Evolutionary conservation across 2,329 filamentous ascomycete species (phyloP).

Genomic region (Chrysoporthe puriensis): DNA sequence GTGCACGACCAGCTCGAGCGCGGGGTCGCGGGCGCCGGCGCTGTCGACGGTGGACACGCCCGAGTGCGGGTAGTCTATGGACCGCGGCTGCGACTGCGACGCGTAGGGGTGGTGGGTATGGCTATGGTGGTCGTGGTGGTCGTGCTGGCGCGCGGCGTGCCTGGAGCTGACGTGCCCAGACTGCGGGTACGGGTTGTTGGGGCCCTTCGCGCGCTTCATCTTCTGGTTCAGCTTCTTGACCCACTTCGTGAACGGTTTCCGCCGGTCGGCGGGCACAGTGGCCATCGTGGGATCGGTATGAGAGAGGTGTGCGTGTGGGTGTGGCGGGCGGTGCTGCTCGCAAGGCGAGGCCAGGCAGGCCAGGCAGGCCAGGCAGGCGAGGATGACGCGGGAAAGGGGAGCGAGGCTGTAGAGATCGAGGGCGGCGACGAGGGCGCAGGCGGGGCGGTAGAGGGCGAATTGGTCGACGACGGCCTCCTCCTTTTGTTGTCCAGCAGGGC

Average conservation of each 20-base stretch:
- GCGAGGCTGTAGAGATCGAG: no score
- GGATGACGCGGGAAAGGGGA: slow-evolving; percentile 21
- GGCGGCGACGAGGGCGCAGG: no score
- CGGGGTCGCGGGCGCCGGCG: slow-evolving; percentile 29
- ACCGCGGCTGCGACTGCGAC: slow-evolving; percentile 19
- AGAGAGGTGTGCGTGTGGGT: not conserved
- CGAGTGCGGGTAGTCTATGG: slow-evolving; percentile 25
- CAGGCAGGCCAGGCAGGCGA: not conserved
- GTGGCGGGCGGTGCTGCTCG: no score
- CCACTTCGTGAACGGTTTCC: slow-evolving; percentile 88
- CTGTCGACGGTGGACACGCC: slow-evolving; percentile 28
- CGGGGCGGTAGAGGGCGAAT: not conserved
- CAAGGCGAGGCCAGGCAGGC: no score
- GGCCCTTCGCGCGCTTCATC: slow-evolving; percentile 66
- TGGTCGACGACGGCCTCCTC: no score
- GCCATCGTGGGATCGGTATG: slow-evolving; percentile 22
- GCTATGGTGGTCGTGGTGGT: no score
- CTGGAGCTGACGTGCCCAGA: slow-evolving; percentile 61
- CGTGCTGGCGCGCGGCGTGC: slow-evolving; percentile 16
- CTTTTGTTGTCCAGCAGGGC: not conserved
- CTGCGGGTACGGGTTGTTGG: slow-evolving; percentile 91
- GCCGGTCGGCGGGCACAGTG: slow-evolving; percentile 55
- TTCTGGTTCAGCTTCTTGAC: slow-evolving; percentile 79
- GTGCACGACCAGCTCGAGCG: slow-evolving; percentile 19
- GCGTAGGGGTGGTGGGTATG: no score